Base-by-base conservation (phyloP, 805 yeast species). In the Cyberlindnera mississippiensis region DNA sequence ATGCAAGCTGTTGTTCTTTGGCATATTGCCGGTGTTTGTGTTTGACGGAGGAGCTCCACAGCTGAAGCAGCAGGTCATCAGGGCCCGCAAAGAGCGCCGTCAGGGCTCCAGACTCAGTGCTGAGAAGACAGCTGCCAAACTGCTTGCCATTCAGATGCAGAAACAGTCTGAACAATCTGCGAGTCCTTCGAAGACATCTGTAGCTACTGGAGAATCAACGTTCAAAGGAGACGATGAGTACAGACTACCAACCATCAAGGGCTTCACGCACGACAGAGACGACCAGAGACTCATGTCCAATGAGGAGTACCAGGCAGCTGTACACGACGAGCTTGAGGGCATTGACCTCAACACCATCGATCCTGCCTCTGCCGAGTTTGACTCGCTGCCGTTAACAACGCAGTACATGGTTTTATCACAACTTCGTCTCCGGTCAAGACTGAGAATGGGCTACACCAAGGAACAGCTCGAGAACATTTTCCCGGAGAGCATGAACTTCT, bases 31-130 rank as follows among this genome's bases (percentile, higher is more conserved):
- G 0, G 83, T 90, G 6, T 90, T 90, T 69, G 93, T 90, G 1
- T 90, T 90, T 68, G 98, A 90, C 66, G 98, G 98, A 20, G 96
- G 93, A 2, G 96, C 95, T 0, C 96, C 96, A 0, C 70, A 72
- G 1, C 64, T 93, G 56, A 93, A 93, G 66, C 69, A 81, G 48
- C 80, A 80, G 44, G 91, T 96, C 0, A 85, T 93, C 14, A 71
- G 71, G 13, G 72, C 77, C 44, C 73, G 99, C 49, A 75, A 78
- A 50, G 86, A 85, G 53, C 64, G 85, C 46, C 65, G 96, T 33
- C 80, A 80, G 50, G 96, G 87, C 1, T 74, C 86, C 43, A 69
- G 79, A 48, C 90, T 82, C 38, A 76, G 73, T 41, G 84, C 89
- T 1, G 63, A 74, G 17, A 75, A 73, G 41, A 84, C 96, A 0